A percentile compares a stretch with the other conserved stretches of the same genome.
Conservation (phyloP, 1,139 yeast genomes). For the Pichia cactophila region DNA sequence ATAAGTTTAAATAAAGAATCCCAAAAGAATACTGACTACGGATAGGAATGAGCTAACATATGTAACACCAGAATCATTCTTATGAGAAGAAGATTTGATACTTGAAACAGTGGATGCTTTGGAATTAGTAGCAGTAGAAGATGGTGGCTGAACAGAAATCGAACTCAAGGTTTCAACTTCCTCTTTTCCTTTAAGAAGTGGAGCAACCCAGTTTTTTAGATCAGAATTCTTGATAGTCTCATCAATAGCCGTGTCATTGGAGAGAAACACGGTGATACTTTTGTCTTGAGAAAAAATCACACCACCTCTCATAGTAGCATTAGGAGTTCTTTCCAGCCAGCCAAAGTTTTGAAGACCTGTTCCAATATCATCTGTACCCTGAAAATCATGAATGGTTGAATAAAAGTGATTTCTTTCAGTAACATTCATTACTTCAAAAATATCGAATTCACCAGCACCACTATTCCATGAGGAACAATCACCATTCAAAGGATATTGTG, state of each 20-base stretch:
- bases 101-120: constrained; percentile 1
- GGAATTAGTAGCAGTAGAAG: constrained; percentile 4
- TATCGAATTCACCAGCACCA: constrained; percentile 80
- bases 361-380: constrained; percentile 55
- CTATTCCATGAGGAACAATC: constrained; percentile 70
- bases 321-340: constrained; percentile 44
- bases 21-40: not conserved
- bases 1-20: not conserved
- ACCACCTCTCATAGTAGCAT: constrained; percentile 57
- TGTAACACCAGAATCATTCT: constrained; percentile 5
- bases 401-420: constrained; percentile 50
- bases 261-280: constrained; percentile 50
- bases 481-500: constrained; percentile 57
- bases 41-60: not conserved
- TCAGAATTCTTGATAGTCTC: constrained; percentile 30
- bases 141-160: constrained; percentile 17
- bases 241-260: constrained; percentile 48
- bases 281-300: constrained; percentile 60
- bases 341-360: constrained; percentile 54
- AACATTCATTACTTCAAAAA: constrained; percentile 55
- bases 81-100: constrained; percentile 1
- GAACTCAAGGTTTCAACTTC: constrained; percentile 16
- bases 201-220: constrained; percentile 32
- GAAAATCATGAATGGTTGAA: constrained; percentile 66
- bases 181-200: constrained; percentile 10